Conservation (phyloP, 2,329 filamentous ascomycete genomes). For the Claviceps pusilla region DNA sequence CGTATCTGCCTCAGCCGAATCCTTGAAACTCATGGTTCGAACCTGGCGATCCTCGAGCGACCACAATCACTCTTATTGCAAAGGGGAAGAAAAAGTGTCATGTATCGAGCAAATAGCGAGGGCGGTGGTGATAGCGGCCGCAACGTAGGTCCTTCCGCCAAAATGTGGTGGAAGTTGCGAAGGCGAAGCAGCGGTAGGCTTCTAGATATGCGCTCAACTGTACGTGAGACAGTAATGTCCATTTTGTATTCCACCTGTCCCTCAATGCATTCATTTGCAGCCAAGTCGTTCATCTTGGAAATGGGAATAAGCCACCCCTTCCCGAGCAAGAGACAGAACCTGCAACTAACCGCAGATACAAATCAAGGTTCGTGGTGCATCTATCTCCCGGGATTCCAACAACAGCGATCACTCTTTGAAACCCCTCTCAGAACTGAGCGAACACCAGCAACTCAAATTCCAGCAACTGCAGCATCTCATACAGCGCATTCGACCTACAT, state of each 20-base stretch:
- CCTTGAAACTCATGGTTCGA: neutral
- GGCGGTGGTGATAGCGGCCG: slow-evolving; percentile 8
- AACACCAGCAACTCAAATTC: slow-evolving; percentile 18
- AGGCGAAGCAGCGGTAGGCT: neutral
- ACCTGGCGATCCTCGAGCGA: neutral
- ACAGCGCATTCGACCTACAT: slow-evolving; percentile 20
- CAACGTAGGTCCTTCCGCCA: slow-evolving; percentile 4
- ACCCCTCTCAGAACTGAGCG: slow-evolving; percentile 12
- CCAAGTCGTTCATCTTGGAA: neutral
- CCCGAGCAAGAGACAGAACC: neutral
- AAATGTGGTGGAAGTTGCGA: slow-evolving; percentile 10
- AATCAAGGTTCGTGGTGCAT: neutral
- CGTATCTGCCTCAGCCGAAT: neutral
- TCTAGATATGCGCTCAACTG: neutral
- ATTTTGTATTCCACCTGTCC: neutral
- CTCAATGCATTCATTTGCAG: neutral
- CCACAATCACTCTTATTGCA: neutral
- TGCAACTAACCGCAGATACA: neutral
- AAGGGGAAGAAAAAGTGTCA: neutral
- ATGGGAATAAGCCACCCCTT: neutral
- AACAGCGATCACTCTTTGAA: slow-evolving; percentile 14
- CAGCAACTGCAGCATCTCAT: slow-evolving; percentile 22
- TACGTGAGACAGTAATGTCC: neutral
- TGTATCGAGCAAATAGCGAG: slow-evolving; percentile 18
- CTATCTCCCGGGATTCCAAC: slow-evolving; percentile 10